Conservation (phyloP, 495 filamentous ascomycete species). For the Penicillium fimorum region DNA sequence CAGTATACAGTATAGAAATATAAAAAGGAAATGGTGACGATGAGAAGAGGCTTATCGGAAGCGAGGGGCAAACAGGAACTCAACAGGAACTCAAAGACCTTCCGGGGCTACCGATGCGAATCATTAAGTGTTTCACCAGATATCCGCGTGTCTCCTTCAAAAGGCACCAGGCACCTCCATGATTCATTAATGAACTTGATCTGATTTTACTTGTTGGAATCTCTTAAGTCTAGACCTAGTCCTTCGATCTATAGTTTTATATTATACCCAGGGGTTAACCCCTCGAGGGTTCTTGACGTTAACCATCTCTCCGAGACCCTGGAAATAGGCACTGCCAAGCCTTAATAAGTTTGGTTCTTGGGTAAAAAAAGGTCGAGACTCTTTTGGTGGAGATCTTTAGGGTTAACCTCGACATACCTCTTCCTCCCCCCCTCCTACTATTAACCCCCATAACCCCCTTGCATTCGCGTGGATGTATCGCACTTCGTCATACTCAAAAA, state of each 20-base stretch:
- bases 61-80: conserved; percentile 24
- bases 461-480: conserved; percentile 25
- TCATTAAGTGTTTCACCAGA: conserved; percentile 33
- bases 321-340: conserved; percentile 11
- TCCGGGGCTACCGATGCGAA: conserved; percentile 33
- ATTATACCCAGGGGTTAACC: not conserved
- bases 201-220: not conserved
- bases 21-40: conserved; percentile 25
- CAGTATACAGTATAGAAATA: not conserved
- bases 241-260: not conserved
- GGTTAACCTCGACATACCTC: conserved; percentile 2
- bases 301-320: conserved; percentile 16
- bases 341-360: conserved; percentile 17
- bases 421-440: not conserved
- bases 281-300: conserved; percentile 29
- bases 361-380: conserved; percentile 15
- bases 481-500: conserved; percentile 19
- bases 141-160: conserved; percentile 12
- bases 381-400: conserved; percentile 1
- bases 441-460: conserved; percentile 12
- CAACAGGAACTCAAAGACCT: conserved; percentile 12
- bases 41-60: conserved; percentile 30
- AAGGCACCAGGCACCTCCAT: conserved; percentile 30
- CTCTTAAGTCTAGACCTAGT: not conserved
- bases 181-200: conserved; percentile 15